These are phyloP conservation scores for Sporothrix pseudoabietina DNA, from an alignment of 2,329 filamentous ascomycete genomes.

Conservation along the genomic window DNA sequence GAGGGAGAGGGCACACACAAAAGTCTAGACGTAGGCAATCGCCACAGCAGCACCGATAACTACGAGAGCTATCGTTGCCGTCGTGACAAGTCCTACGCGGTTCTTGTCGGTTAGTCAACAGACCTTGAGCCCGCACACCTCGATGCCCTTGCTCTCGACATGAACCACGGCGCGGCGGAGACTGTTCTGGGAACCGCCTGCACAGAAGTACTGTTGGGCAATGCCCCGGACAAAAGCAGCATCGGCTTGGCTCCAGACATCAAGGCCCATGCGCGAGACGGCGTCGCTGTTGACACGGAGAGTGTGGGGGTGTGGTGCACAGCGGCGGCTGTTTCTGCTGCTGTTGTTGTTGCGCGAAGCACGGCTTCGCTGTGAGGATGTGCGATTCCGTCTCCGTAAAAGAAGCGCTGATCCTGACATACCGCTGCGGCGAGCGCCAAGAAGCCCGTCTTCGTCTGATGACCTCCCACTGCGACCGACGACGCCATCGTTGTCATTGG, in stretches of 20 bases:
- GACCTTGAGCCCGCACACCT: conserved; percentile 73
- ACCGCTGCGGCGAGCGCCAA: conserved; percentile 29
- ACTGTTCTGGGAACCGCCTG: conserved; percentile 49
- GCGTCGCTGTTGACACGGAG: conserved; percentile 65
- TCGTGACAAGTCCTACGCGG: conserved; percentile 1
- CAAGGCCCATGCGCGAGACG: conserved; percentile 71
- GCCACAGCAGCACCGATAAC: not conserved
- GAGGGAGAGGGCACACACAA: not conserved
- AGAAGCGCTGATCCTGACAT: conserved; percentile 23
- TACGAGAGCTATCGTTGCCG: not conserved
- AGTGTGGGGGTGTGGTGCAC: conserved; percentile 5
- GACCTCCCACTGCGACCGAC: not conserved
- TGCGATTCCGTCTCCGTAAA: conserved; percentile 23
- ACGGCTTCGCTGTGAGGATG: not conserved
- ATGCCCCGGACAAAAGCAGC: conserved; percentile 68
- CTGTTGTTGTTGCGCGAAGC: not conserved
- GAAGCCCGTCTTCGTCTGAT: conserved; percentile 26
- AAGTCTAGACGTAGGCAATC: not conserved
- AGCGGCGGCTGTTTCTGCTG: conserved; percentile 25
- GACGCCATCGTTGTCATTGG: not conserved
- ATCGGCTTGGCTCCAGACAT: conserved; percentile 73
- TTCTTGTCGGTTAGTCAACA: conserved; percentile 50
- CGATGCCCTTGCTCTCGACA: conserved; percentile 69
- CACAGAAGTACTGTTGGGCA: conserved; percentile 62
- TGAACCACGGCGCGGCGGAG: conserved; percentile 55